Base-by-base conservation (phyloP, 352 stramenopile genomes). In the Plasmopara viticola region DNA sequence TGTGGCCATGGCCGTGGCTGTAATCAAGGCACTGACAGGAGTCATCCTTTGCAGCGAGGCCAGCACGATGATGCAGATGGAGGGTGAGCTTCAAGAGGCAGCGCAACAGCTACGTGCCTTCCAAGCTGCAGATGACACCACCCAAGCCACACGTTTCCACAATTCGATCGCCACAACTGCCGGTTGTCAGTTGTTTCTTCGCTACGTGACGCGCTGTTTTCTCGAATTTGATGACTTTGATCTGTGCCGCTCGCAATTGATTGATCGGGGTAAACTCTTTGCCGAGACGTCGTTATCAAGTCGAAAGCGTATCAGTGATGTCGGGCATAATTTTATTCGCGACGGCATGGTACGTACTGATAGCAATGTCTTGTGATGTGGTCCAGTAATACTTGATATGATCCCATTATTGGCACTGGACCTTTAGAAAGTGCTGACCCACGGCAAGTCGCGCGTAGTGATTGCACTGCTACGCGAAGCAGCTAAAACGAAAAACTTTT, bases 61-160 rank as follows among this genome's bases (percentile, higher is more conserved):
- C n/a, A 91, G 81, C 51, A 98, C 93, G 20, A 98, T 98, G 93
- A 97, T 97, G 90, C 87, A 95, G 53, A 86, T 98, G 43, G 87
- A 97, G 62, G 78, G 86, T 28, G 93, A 97, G 63, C 62, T 98
- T 35, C 86, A 92, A 47, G 78, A 91, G 49, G 90, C 90, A 17
- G 81, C 81, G 45, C 60, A 80, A 53, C 68, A 86, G 48, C 66
- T 91, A 60, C 82, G 80, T 48, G 65, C 66, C 43, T 86, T 72
- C 48, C 73, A 78, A 38, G 62, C 76, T 10, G 62, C 44, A n/a
- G 70, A 79, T 31, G 53, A 70, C 51, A 42, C 64, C 15, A 52
- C 70, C 30, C 50, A 59, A 37, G 56, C 60, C 56, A 69, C 68
- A 44, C 77, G 71, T 42, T 86, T 76, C 68, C 76, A 85, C 60